phyloP scores from a whole-genome alignment of 371 early-diverging fungal species.

The Phascolomyces articulosus region DNA sequence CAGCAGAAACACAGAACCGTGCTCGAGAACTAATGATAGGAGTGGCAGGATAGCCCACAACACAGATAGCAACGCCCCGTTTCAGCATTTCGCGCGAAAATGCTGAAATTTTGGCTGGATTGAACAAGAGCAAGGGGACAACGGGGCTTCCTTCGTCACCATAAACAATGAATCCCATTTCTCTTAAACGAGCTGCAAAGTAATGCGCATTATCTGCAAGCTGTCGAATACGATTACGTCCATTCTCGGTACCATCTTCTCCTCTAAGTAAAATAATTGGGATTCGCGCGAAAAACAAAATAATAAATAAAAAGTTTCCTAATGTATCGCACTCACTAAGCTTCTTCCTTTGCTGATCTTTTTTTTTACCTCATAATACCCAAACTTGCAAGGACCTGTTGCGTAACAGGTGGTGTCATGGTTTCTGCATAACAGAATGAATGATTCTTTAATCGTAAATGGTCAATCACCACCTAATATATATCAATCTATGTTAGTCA shows the following conservation, averaged over 20 bases:
- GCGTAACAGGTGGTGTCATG: conserved; percentile 88
- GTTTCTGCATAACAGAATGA: conserved; percentile 93
- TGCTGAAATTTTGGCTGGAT: conserved; percentile 97
- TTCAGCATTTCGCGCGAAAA: conserved; percentile 94
- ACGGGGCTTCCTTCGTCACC: conserved; percentile 97
- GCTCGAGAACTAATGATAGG: conserved; percentile 95
- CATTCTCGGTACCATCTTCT: conserved; percentile 84
- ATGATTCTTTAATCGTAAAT: conserved; percentile 84
- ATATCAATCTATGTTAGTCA: no score
- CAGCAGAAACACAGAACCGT: conserved; percentile 94
- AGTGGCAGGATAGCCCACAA: conserved; percentile 97
- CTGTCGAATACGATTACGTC: conserved; percentile 80
- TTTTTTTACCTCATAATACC: conserved; percentile 64
- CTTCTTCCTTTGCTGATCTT: not conserved
- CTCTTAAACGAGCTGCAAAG: conserved; percentile 80
- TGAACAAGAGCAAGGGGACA: conserved; percentile 91
- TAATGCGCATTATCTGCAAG: conserved; percentile 87
- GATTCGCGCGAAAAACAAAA: not conserved
- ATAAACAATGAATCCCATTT: conserved; percentile 95
- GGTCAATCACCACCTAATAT: conserved; percentile 79
- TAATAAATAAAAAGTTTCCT: no score
- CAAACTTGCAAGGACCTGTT: conserved; percentile 86
- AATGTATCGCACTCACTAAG: no score
- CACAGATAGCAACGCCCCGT: conserved; percentile 94
- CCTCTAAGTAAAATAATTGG: conserved; percentile 52